These are phyloP conservation scores for Stephanodiscus triporus DNA, from an alignment of 108 stramenopile genomes.

Conservation along the genomic window DNA sequence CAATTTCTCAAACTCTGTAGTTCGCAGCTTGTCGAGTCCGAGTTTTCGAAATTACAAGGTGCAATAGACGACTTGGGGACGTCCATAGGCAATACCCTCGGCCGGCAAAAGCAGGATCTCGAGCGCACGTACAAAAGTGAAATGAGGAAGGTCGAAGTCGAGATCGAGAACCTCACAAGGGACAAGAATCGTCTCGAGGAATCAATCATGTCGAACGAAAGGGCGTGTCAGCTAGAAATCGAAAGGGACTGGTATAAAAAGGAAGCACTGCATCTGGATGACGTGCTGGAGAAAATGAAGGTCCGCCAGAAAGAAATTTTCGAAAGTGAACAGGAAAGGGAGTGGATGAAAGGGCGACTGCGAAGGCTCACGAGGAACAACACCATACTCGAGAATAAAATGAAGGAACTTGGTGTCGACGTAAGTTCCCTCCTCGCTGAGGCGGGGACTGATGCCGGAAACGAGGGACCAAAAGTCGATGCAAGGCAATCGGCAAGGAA, in stretches of 20 bases:
- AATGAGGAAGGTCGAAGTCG: constrained; percentile 16
- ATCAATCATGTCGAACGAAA: constrained; percentile 40
- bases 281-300: constrained; percentile 34
- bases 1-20: neutral
- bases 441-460: neutral
- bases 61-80: constrained; percentile 33
- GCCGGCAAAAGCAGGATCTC: constrained; percentile 36
- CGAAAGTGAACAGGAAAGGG: constrained; percentile 32
- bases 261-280: constrained; percentile 46
- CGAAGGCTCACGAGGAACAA: constrained; percentile 23
- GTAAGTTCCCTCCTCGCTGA: neutral
- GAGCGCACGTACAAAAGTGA: constrained; percentile 18
- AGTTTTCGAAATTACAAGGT: constrained; percentile 29
- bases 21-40: constrained; percentile 19
- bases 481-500: neutral
- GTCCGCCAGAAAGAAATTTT: constrained; percentile 24
- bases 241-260: constrained; percentile 58
- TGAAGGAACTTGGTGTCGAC: constrained; percentile 23
- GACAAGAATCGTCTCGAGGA: constrained; percentile 42
- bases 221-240: constrained; percentile 34
- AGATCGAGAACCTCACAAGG: constrained; percentile 21
- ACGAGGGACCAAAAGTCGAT: neutral
- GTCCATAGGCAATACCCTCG: constrained; percentile 9
- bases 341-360: constrained; percentile 34
- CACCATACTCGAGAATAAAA: constrained; percentile 18